Conservation (phyloP, 2,329 filamentous ascomycete genomes). For the Xylaria sp. region DNA sequence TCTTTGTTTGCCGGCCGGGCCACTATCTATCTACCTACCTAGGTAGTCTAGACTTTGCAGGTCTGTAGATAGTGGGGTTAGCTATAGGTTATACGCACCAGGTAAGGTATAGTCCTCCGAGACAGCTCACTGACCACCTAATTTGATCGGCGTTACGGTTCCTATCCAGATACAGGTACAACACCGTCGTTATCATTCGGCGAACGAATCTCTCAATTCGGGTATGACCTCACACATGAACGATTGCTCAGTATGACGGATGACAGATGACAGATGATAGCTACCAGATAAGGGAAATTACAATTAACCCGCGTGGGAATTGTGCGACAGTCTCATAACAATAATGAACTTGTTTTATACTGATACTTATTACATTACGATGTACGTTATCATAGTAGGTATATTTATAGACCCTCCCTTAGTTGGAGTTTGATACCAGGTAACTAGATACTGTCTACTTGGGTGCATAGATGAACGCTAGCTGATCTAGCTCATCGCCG, state of each 20-base stretch:
- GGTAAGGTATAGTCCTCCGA: background rate
- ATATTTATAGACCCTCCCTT: no score
- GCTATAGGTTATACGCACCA: background rate
- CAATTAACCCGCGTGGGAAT: background rate
- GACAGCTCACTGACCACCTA: background rate
- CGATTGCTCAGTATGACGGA: no score
- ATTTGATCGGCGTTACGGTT: background rate
- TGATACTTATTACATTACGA: background rate
- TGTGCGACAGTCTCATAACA: background rate
- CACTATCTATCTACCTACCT: no score
- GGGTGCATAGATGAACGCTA: slow-evolving; percentile 61
- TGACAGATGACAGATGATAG: no score
- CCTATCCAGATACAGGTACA: background rate
- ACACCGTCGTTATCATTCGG: background rate
- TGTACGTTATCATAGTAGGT: background rate
- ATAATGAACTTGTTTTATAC: background rate
- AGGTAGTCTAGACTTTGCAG: no score
- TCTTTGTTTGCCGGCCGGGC: no score
- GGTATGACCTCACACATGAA: background rate
- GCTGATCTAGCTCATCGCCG: slow-evolving; percentile 66
- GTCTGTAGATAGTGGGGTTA: no score
- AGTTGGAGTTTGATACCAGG: no score
- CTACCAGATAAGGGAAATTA: background rate
- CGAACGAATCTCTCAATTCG: background rate
- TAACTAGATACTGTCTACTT: slow-evolving; percentile 44